phyloP scores from a whole-genome alignment of 805 yeast species.

The Starmerella tilneyi region DNA sequence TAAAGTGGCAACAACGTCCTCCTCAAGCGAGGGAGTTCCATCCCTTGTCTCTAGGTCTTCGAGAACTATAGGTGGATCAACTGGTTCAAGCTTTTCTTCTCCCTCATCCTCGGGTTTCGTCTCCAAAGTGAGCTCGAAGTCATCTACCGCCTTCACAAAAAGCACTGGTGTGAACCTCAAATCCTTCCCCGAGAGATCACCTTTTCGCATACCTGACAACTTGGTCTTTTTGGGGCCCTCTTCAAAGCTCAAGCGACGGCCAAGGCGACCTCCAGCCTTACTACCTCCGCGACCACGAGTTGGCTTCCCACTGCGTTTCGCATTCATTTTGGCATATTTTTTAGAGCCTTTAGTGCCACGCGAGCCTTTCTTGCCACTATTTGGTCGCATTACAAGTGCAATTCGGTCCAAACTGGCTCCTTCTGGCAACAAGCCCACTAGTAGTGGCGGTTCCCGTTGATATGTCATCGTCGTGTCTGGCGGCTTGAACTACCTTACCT shows the following conservation, averaged over 20 bases:
- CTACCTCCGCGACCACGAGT: not conserved
- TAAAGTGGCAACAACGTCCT: too few species aligned
- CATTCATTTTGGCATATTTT: not conserved
- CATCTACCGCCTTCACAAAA: conserved; percentile 16
- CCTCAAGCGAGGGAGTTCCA: too few species aligned
- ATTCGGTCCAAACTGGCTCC: not conserved
- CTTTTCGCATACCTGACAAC: conserved; percentile 7
- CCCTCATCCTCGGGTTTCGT: conserved; percentile 4
- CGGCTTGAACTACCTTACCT: too few species aligned
- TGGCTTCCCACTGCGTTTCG: not conserved
- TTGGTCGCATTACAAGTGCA: not conserved
- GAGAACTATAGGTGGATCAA: not conserved
- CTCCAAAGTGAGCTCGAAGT: conserved; percentile 3
- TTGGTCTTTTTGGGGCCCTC: not conserved
- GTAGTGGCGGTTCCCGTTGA: too few species aligned
- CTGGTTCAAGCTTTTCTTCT: not conserved
- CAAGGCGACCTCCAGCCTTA: not conserved
- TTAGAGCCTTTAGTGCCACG: conserved; percentile 3
- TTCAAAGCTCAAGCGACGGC: conserved; percentile 1
- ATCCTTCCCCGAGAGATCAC: conserved; percentile 3
- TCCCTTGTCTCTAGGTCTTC: not conserved
- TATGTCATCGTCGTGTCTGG: too few species aligned
- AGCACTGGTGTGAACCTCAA: conserved; percentile 20
- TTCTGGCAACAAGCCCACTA: too few species aligned
- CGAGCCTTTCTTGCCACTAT: conserved; percentile 1